Conservation (phyloP, 805 yeast genomes). For the Cyberlindnera petersonii region DNA sequence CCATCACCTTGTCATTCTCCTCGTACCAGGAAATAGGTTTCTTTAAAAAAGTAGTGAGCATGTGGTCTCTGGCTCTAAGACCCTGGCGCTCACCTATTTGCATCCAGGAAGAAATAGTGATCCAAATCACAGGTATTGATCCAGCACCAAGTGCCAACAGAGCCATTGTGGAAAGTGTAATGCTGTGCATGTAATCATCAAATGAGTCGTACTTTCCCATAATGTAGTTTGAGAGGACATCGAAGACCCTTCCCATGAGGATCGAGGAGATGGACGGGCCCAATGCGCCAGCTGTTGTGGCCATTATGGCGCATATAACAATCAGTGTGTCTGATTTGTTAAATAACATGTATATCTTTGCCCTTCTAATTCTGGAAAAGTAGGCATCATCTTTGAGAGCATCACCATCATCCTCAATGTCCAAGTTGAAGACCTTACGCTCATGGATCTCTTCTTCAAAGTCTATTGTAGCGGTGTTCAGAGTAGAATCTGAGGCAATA, state of each 20-base stretch:
- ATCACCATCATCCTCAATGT: slow-evolving; percentile 11
- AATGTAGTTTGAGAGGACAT: slow-evolving; percentile 34
- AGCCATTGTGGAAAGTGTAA: slow-evolving; percentile 38
- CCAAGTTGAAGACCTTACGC: slow-evolving; percentile 13
- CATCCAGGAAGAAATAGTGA: slow-evolving; percentile 60
- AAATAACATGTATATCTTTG: slow-evolving; percentile 25
- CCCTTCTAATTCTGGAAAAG: slow-evolving; percentile 12
- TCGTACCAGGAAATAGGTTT: slow-evolving; percentile 64
- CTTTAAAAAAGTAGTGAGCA: slow-evolving; percentile 44
- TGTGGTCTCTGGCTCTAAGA: slow-evolving; percentile 43
- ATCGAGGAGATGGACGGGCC: slow-evolving; percentile 61
- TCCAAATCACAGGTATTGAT: slow-evolving; percentile 44
- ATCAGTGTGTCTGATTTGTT: slow-evolving; percentile 24
- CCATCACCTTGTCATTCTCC: slow-evolving; percentile 47
- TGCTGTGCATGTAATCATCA: slow-evolving; percentile 33
- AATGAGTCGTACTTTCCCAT: slow-evolving; percentile 30
- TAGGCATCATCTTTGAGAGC: not conserved
- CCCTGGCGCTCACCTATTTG: slow-evolving; percentile 70
- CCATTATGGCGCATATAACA: slow-evolving; percentile 28
- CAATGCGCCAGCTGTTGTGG: slow-evolving; percentile 50
- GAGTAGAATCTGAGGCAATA: slow-evolving; percentile 10
- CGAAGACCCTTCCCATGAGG: slow-evolving; percentile 63
- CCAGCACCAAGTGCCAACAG: slow-evolving; percentile 46
- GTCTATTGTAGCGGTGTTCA: not conserved
- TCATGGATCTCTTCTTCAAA: not conserved